Evolutionary conservation across 192 early-diverging fungal genomes (phyloP).

Genomic region (Coemansia sp.): DNA sequence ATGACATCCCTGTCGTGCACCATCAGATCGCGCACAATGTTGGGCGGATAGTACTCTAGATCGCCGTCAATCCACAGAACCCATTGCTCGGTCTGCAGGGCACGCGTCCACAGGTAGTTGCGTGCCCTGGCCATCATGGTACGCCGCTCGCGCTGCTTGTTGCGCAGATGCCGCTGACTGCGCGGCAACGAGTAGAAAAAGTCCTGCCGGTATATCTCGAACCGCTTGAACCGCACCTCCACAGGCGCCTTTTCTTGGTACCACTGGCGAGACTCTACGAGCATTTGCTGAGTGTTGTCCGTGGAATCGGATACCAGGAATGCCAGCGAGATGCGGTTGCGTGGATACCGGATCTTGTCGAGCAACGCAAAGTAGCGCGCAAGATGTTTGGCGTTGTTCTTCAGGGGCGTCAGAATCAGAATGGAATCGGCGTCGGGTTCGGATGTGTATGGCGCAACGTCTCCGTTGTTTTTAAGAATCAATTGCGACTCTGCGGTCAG

Average conservation of each 20-base stretch:
- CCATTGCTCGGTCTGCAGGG: conserved; percentile 64
- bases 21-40: conserved; percentile 62
- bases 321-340: conserved; percentile 63
- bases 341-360: conserved; percentile 59
- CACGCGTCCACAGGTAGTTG: conserved; percentile 60
- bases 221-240: conserved; percentile 56
- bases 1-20: conserved; percentile 65
- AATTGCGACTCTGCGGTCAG: conserved; percentile 30
- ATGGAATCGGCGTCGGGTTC: conserved; percentile 45
- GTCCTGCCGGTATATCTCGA: conserved; percentile 64
- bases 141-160: conserved; percentile 60
- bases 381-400: conserved; percentile 60
- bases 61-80: conserved; percentile 75
- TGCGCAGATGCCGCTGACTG: conserved; percentile 59
- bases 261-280: conserved; percentile 45
- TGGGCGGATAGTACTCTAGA: conserved; percentile 65
- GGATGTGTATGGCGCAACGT: conserved; percentile 23
- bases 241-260: conserved; percentile 47
- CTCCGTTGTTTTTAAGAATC: conserved; percentile 33
- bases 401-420: conserved; percentile 67
- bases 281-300: conserved; percentile 59
- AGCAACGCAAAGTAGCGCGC: conserved; percentile 63
- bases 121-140: conserved; percentile 62
- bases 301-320: conserved; percentile 65
- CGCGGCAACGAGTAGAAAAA: conserved; percentile 54